Percentiles rank a stretch among this genome's conserved stretches.
phyloP scores from a whole-genome alignment of 768 basidiomycete genomes.

The Gymnopilus dilepis region DNA sequence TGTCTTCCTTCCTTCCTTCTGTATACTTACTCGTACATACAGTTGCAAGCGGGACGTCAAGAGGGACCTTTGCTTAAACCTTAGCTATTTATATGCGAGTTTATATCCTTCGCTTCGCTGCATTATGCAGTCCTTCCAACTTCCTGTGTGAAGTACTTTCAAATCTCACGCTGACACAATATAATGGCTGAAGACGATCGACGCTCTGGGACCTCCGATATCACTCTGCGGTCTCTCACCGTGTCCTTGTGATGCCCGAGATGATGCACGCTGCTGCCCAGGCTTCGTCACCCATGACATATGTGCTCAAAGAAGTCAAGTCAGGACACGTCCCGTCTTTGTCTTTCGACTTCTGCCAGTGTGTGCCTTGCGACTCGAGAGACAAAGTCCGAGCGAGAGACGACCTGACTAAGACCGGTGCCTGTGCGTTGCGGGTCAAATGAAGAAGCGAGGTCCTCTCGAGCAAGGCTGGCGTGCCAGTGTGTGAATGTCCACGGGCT shows the following conservation, averaged over 20 bases:
- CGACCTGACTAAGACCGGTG: not conserved
- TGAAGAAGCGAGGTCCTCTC: not conserved
- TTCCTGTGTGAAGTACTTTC: too few species aligned
- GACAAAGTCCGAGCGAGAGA: not conserved
- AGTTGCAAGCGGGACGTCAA: not conserved
- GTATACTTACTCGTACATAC: not conserved
- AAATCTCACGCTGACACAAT: too few species aligned
- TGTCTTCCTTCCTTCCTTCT: too few species aligned
- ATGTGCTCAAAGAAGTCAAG: not conserved
- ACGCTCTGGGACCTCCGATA: too few species aligned
- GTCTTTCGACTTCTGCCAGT: not conserved
- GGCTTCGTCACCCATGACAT: not conserved
- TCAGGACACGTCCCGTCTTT: not conserved
- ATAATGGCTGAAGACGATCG: too few species aligned
- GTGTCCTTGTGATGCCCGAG: not conserved
- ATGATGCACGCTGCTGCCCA: not conserved
- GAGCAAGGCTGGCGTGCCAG: not conserved
- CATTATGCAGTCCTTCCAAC: too few species aligned
- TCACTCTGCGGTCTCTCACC: too few species aligned
- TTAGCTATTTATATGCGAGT: not conserved
- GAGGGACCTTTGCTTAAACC: not conserved
- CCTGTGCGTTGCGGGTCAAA: not conserved
- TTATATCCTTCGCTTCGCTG: too few species aligned
- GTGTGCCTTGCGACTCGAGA: not conserved
- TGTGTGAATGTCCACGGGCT: not conserved